Evolutionary conservation across 257 asterid genomes (phyloP), one percentile per base, ranked within the genome.

Genomic region (Verbena officinalis): DNA sequence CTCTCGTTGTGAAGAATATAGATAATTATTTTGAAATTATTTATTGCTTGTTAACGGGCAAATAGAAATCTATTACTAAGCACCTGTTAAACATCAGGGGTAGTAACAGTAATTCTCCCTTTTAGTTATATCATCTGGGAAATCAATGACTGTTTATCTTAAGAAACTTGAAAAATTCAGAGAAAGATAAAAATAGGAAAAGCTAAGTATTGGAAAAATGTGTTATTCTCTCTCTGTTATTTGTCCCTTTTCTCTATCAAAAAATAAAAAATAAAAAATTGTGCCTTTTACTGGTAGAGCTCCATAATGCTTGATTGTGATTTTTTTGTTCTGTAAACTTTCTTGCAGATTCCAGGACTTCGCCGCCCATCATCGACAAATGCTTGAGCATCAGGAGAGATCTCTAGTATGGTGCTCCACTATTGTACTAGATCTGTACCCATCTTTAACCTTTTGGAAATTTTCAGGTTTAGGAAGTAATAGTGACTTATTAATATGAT

Each of bases 261-360:
- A n/a, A n/a, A n/a, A n/a, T n/a, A n/a, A n/a, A n/a, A n/a, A n/a
- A n/a, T n/a, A n/a, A n/a, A n/a, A n/a, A n/a, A n/a, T n/a, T n/a
- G n/a, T n/a, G n/a, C n/a, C n/a, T n/a, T 23, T 50, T 20, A 13
- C 30, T 34, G 15, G 7, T 19, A 45, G 36, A 46, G 22, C 22
- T 20, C 24, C 21, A 23, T 31, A 68, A 24, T 38, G 16, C 45
- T 67, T 55, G 12, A 30, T 42, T 49, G 1, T 55, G 42, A 27
- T 59, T 20, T 23, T 49, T 36, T 38, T n/a, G n/a, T n/a, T n/a
- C 55, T 58, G 24, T 15, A 16, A 49, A 7, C 51, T 36, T 54
- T 62, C 46, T 60, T 74, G 70, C 83, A 82, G 88, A 82, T 82
- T 52, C 85, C 85, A 4, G 88, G 85, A 30, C 46, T 79, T 62